A percentile compares a stretch with the other conserved stretches of the same genome.
Conservation (phyloP, 768 basidiomycete genomes). For the Thelephora ganbajun region DNA sequence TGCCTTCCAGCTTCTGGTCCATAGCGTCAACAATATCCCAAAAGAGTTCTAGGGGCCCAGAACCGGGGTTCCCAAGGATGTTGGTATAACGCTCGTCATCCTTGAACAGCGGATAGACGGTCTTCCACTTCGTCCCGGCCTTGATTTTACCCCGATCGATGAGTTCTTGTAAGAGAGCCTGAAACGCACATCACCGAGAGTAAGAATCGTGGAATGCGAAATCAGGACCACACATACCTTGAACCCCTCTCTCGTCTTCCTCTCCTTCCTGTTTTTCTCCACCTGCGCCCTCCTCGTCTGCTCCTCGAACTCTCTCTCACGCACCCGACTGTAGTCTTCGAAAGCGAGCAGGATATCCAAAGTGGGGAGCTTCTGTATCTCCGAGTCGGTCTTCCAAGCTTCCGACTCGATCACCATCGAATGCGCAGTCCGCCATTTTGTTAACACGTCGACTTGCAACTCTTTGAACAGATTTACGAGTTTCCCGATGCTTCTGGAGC, state of each 20-base stretch:
- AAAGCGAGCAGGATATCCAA: constrained; percentile 88
- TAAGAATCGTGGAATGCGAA: not conserved
- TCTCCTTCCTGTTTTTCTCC: constrained; percentile 70
- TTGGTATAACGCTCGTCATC: constrained; percentile 74
- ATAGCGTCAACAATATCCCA: constrained; percentile 87
- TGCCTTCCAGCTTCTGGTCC: constrained; percentile 73
- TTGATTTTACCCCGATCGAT: constrained; percentile 51
- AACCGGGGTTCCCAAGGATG: constrained; percentile 87
- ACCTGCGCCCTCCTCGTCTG: constrained; percentile 67
- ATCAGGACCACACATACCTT: constrained; percentile 32
- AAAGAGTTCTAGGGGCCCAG: constrained; percentile 90
- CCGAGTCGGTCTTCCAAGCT: constrained; percentile 64
- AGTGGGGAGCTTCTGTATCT: constrained; percentile 73
- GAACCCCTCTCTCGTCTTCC: constrained; percentile 88
- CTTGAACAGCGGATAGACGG: constrained; percentile 64
- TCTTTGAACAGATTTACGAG: constrained; percentile 77
- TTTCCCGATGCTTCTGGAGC: constrained; percentile 68
- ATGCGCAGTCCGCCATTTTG: constrained; percentile 82
- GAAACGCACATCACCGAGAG: not conserved
- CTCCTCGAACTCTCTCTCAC: constrained; percentile 87
- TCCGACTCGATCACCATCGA: constrained; percentile 61
- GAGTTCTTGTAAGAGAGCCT: constrained; percentile 67
- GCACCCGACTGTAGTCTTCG: constrained; percentile 84
- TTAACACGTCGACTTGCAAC: constrained; percentile 84
- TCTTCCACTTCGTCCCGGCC: constrained; percentile 85